Percentiles rank a stretch among this genome's conserved stretches.
Conservation (phyloP, 768 basidiomycete genomes). For the Amanita fuliginea region DNA sequence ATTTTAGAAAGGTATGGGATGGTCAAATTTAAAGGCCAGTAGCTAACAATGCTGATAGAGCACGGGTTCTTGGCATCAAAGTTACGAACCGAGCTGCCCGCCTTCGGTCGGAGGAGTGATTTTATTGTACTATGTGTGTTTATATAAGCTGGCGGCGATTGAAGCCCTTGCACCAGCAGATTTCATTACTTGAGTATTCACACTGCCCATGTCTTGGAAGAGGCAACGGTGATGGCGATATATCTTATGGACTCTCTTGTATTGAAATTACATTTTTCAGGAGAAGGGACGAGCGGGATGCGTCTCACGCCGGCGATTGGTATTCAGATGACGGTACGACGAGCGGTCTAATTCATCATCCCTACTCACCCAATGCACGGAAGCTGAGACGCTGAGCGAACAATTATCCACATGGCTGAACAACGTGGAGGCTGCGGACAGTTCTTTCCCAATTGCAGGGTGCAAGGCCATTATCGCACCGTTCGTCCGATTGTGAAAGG, state of each 20-base stretch:
- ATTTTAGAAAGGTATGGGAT: constrained; percentile 65
- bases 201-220: constrained; percentile 9
- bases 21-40: background rate
- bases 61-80: constrained; percentile 81
- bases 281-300: constrained; percentile 27
- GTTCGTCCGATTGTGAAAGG: constrained; percentile 35
- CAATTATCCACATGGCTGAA: constrained; percentile 59
- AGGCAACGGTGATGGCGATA: constrained; percentile 12
- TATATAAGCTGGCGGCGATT: too few species aligned
- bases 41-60: constrained; percentile 31
- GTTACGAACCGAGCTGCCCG: constrained; percentile 90
- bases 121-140: constrained; percentile 17
- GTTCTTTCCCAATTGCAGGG: constrained; percentile 49
- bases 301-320: constrained; percentile 88
- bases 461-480: constrained; percentile 90
- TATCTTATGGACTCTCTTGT: background rate
- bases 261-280: constrained; percentile 5
- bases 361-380: constrained; percentile 5
- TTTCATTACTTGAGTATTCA: too few species aligned
- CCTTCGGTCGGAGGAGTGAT: constrained; percentile 89
- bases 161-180: too few species aligned
- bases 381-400: constrained; percentile 45
- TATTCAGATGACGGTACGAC: constrained; percentile 59
- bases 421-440: constrained; percentile 31
- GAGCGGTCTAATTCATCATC: constrained; percentile 9